phyloP scores from a whole-genome alignment of 202 grass and related monocot species.

The Elaeis oleifera region DNA sequence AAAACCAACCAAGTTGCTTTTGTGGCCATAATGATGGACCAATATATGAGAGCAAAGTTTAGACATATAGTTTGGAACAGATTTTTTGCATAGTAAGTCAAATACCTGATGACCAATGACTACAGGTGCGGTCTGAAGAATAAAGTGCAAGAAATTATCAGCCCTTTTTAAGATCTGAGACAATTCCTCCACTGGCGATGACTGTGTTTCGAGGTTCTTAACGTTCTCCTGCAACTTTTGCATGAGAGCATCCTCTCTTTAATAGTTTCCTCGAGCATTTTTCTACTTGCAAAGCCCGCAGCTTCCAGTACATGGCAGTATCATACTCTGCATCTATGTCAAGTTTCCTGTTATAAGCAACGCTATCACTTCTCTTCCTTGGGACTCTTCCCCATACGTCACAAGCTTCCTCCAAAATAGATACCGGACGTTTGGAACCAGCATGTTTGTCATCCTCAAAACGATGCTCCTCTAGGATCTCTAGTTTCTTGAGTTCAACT shows the following conservation, averaged over 20 bases:
- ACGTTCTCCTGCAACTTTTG: constrained; percentile 55
- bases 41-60: too few species aligned
- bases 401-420: constrained; percentile 71
- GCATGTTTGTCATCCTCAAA: constrained; percentile 70
- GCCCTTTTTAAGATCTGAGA: constrained; percentile 67
- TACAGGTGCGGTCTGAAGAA: constrained; percentile 85
- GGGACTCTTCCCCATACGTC: constrained; percentile 36
- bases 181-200: constrained; percentile 62
- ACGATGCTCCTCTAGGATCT: constrained; percentile 59
- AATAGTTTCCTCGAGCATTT: constrained; percentile 52
- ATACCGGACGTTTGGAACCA: constrained; percentile 47
- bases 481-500: constrained; percentile 65
- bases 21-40: too few species aligned
- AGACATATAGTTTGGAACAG: too few species aligned
- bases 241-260: constrained; percentile 53
- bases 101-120: constrained; percentile 94
- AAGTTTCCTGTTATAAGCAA: constrained; percentile 35
- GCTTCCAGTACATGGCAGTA: constrained; percentile 61
- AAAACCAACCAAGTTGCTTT: too few species aligned
- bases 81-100: too few species aligned
- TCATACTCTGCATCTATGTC: constrained; percentile 52
- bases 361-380: constrained; percentile 32
- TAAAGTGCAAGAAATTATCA: constrained; percentile 94
- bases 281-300: constrained; percentile 38
- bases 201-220: constrained; percentile 56